Evolutionary conservation across 352 stramenopile genomes (phyloP).

Genomic region (Pythium guiyangense): DNA sequence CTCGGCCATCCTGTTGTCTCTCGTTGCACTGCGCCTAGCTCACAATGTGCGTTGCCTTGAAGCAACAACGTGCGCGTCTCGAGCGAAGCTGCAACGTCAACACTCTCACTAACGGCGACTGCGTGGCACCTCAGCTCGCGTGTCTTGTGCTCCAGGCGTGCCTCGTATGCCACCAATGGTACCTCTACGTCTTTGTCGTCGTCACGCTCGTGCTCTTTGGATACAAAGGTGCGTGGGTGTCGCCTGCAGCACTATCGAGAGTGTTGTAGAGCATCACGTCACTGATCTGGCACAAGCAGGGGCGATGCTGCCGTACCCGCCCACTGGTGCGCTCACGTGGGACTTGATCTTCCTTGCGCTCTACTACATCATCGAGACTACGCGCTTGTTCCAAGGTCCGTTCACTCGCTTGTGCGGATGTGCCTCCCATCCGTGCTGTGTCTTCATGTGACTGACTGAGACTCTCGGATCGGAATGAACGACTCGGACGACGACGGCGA

Average conservation of each 20-base stretch:
- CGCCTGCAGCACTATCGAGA: slow-evolving; percentile 5
- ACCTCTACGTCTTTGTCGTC: slow-evolving; percentile 54
- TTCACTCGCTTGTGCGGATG: neutral
- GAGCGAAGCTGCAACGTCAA: neutral
- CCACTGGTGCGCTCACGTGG: slow-evolving; percentile 44
- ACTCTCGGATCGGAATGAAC: no score
- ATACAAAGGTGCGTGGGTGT: slow-evolving; percentile 55
- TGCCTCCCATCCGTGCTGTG: neutral
- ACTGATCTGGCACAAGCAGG: slow-evolving; percentile 18
- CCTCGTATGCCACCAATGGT: slow-evolving; percentile 66
- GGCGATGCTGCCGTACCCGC: slow-evolving; percentile 39
- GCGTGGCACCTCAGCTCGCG: slow-evolving; percentile 27
- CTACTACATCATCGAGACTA: slow-evolving; percentile 53
- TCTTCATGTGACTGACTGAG: no score
- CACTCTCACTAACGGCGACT: neutral
- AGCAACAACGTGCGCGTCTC: neutral
- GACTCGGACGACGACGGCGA: no score
- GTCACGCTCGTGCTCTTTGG: slow-evolving; percentile 45
- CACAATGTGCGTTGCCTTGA: slow-evolving; percentile 3
- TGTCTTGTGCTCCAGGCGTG: slow-evolving; percentile 63
- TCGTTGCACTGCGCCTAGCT: neutral
- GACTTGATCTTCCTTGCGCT: slow-evolving; percentile 61
- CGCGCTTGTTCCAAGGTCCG: slow-evolving; percentile 64
- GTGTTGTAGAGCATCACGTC: neutral
- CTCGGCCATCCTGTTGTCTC: neutral